A percentile compares a stretch with the other conserved stretches of the same genome.
Evolutionary conservation across 768 basidiomycete species (phyloP).

Genomic region (Phanerochaete carnosa): DNA sequence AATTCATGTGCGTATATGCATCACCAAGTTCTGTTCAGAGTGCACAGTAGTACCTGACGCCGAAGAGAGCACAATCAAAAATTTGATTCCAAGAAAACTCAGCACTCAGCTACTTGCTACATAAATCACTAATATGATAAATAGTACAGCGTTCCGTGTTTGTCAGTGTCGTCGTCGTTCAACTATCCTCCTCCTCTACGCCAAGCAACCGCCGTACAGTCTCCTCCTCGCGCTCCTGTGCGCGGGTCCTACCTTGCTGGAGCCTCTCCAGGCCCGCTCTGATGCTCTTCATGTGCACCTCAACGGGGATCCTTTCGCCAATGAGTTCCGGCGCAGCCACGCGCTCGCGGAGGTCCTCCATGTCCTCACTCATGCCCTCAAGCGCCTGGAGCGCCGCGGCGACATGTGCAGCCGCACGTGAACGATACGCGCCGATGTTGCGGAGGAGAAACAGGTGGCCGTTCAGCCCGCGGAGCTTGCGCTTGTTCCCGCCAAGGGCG

Average conservation of each 20-base stretch:
- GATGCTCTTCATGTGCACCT: slow-evolving; percentile 77
- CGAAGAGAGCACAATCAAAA: too few relatives aligned
- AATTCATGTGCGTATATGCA: neutral
- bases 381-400: slow-evolving; percentile 59
- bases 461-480: slow-evolving; percentile 45
- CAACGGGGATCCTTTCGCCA: slow-evolving; percentile 57
- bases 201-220: slow-evolving; percentile 23
- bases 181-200: slow-evolving; percentile 5
- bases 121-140: too few relatives aligned
- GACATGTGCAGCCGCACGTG: slow-evolving; percentile 64
- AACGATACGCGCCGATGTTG: slow-evolving; percentile 54
- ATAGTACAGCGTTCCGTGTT: too few relatives aligned
- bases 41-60: too few relatives aligned
- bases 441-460: slow-evolving; percentile 51
- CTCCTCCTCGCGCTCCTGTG: slow-evolving; percentile 43
- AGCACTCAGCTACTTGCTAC: too few relatives aligned
- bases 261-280: slow-evolving; percentile 56
- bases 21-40: too few relatives aligned
- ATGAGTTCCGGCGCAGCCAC: slow-evolving; percentile 66
- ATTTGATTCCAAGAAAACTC: too few relatives aligned
- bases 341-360: slow-evolving; percentile 73
- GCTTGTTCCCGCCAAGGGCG: slow-evolving; percentile 57
- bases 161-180: neutral
- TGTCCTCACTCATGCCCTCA: slow-evolving; percentile 62
- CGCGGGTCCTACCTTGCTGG: slow-evolving; percentile 53